Evolutionary conservation across 495 filamentous ascomycete genomes (phyloP), one percentile per base, ranked within the genome.

Genomic region (Hypoxylon subgilvum): DNA sequence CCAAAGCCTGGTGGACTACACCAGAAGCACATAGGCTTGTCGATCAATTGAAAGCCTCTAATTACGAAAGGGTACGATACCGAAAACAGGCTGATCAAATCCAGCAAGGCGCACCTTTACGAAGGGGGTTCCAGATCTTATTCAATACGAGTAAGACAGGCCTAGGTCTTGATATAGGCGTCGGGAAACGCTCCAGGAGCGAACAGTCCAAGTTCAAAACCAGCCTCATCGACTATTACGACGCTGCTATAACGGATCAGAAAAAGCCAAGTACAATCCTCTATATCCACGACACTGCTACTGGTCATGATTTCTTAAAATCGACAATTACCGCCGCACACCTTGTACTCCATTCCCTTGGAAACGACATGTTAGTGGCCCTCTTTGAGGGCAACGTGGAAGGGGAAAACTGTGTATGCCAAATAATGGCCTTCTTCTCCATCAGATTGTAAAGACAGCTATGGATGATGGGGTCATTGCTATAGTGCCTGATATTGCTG

Each of bases 361-460:
- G 55, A 31, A 27, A 27, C 3, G 65, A 61, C 35, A 12, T 54
- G 19, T 23, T 65, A 40, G 40, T 56, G n/a, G 10, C 55, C 7
- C 28, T 65, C 4, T 65, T 68, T 41, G 65, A 61, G 1, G 30
- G 9, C 14, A 59, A 65, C 22, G 43, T 61, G 16, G 22, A 63
- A 51, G 41, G 31, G 2, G 64, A 67, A 17, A 67, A 17, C 13
- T 67, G 4, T 32, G 46, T 39, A 54, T 52, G 34, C 36, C 53
- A 50, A 12, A 45, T 30, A 63, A 65, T 30, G 64, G 64, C 27
- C 45, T 67, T 1, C 28, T 67, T 28, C 54, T 67, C 41, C 19
- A 55, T 16, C 1, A 1, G 0, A 14, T 19, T 23, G 36, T 67
- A 5, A 41, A 68, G 50, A 32, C 10, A n/a, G 61, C 55, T 22